phyloP scores from a whole-genome alignment of 768 basidiomycete genomes.

The Leucocoprinus leucothites region DNA sequence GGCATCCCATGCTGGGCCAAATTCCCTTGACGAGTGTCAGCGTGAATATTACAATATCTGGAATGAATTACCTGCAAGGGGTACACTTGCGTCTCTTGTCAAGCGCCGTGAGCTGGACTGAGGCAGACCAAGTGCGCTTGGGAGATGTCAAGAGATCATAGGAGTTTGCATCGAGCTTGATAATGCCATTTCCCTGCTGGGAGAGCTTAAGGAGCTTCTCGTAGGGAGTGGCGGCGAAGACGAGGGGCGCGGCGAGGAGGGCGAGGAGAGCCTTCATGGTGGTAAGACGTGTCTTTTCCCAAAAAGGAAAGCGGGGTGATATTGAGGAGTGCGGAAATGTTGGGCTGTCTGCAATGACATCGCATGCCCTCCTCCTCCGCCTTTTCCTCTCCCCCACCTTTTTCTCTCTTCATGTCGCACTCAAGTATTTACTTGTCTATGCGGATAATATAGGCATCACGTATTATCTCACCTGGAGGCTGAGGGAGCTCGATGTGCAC shows the following conservation, averaged over 20 bases:
- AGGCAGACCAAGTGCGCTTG: slow-evolving; percentile 83
- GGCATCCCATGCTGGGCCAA: slow-evolving; percentile 78
- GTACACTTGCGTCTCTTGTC: slow-evolving; percentile 75
- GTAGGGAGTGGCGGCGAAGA: slow-evolving; percentile 31
- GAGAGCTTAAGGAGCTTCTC: slow-evolving; percentile 70
- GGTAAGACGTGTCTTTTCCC: slow-evolving; percentile 5
- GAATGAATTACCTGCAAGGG: slow-evolving; percentile 79
- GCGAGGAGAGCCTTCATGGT: slow-evolving; percentile 25
- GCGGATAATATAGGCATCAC: slow-evolving; percentile 89
- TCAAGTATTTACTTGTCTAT: slow-evolving; percentile 81
- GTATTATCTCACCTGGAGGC: slow-evolving; percentile 80
- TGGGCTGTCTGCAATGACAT: slow-evolving; percentile 39
- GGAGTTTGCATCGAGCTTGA: slow-evolving; percentile 70
- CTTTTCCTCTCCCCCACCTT: slow-evolving; percentile 90
- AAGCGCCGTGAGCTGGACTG: slow-evolving; percentile 87
- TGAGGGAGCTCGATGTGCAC: slow-evolving; percentile 60
- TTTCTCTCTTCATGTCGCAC: slow-evolving; percentile 92
- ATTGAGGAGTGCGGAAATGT: not conserved
- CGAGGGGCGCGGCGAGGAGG: slow-evolving; percentile 27
- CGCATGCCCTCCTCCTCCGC: slow-evolving; percentile 85
- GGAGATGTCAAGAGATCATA: slow-evolving; percentile 78
- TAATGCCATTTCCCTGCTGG: slow-evolving; percentile 69
- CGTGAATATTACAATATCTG: not conserved
- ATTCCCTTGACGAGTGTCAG: slow-evolving; percentile 53
- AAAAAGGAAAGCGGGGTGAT: slow-evolving; percentile 24